Conservation (phyloP, 345 rosid species). For the Salix caprea region DNA sequence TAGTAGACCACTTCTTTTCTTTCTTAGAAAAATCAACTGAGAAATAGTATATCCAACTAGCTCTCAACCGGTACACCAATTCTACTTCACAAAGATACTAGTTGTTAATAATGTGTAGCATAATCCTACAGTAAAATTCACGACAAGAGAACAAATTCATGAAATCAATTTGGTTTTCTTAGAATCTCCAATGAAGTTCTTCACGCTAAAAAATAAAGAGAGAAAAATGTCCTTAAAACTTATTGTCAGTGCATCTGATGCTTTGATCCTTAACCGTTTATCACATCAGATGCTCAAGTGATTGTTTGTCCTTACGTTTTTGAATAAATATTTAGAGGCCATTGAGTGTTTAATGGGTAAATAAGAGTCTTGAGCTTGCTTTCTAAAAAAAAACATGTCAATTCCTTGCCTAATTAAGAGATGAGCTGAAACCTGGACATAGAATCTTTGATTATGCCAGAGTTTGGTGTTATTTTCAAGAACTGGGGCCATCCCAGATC, state of each 20-base stretch:
- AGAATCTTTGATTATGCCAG: background rate
- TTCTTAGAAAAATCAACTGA: no score
- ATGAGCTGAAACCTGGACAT: background rate
- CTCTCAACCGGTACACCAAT: background rate
- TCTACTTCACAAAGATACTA: background rate
- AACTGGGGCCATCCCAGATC: background rate
- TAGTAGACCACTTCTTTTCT: no score
- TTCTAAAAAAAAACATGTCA: background rate
- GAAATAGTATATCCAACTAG: no score
- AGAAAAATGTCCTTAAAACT: background rate
- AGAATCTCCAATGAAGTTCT: background rate
- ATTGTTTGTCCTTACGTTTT: background rate
- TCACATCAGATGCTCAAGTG: background rate
- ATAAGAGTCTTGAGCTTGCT: background rate
- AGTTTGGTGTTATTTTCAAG: background rate
- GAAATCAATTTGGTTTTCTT: background rate
- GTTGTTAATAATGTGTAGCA: no score
- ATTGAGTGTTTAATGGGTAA: background rate
- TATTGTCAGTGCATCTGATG: background rate
- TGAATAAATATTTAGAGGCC: background rate
- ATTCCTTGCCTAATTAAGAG: background rate
- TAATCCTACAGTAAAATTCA: background rate
- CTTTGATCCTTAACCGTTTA: background rate
- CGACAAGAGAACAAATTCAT: background rate
- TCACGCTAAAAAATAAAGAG: background rate